Percentiles rank a stretch among this genome's conserved stretches.
Evolutionary conservation across 805 yeast genomes (phyloP).

Genomic region (Saccharomycopsis sp.): DNA sequence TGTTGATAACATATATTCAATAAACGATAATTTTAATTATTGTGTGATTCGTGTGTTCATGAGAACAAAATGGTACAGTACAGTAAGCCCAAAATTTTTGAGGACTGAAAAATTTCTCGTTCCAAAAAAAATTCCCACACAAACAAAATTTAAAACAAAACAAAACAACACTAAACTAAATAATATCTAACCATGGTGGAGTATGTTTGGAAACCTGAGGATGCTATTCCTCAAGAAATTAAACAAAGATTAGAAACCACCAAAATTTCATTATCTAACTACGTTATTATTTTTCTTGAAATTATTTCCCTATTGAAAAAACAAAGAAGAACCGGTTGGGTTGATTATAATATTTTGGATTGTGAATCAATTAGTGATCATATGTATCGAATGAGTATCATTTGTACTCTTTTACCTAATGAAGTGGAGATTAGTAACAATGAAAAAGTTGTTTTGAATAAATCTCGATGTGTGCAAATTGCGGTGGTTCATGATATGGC

Average conservation of each 20-base stretch:
- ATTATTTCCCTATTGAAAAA: conserved; percentile 62
- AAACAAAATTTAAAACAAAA: too few species aligned
- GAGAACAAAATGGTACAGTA: too few species aligned
- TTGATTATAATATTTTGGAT: conserved; percentile 41
- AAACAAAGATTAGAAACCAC: conserved; percentile 27
- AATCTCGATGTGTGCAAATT: conserved; percentile 67
- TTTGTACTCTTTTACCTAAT: conserved; percentile 50
- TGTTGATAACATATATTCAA: too few species aligned
- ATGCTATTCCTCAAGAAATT: conserved; percentile 39
- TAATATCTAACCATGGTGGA: neutral
- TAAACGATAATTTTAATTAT: too few species aligned
- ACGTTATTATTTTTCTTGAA: conserved; percentile 50
- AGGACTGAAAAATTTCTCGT: too few species aligned
- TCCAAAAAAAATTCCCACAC: too few species aligned
- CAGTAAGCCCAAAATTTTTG: too few species aligned
- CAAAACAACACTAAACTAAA: neutral
- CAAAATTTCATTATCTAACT: conserved; percentile 27
- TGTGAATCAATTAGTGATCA: conserved; percentile 79
- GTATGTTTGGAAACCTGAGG: conserved; percentile 41
- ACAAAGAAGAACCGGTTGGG: conserved; percentile 90
- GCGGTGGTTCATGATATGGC: conserved; percentile 92
- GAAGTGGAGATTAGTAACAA: conserved; percentile 23
- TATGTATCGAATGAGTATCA: conserved; percentile 88
- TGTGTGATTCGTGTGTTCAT: too few species aligned
- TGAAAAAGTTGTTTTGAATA: conserved; percentile 36